Base-by-base conservation (phyloP, 1,139 yeast genomes). In the Pichia sp. region DNA sequence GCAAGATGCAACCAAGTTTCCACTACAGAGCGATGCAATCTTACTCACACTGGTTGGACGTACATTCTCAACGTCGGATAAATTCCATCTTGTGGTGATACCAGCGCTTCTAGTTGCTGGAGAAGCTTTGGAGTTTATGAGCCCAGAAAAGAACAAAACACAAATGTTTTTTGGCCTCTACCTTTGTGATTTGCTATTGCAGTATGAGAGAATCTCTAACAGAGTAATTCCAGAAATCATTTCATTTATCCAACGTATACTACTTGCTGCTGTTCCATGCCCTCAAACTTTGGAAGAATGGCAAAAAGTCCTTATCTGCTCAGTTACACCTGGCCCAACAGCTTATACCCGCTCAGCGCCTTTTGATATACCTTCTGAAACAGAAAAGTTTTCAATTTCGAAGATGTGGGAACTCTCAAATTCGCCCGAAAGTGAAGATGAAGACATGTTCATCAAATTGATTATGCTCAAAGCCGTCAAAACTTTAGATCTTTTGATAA, bases 11-110 rank as follows among this genome's bases (percentile, higher is more conserved):
- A 30, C 47, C 3, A 30, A 50, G 16, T 69, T 67, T 53, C 75
- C 82, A 34, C 63, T 63, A 56, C 71, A 72, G 52, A 73, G 80
- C 31, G 95, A 91, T 66, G 71, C 91, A 57, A 72, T 88, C 6
- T 79, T 85, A 58, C 88, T 86, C 64, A 77, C 83, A 0, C 66
- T 90, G 27, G 76, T 91, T 58, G 97, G 97, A 9, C 74, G 78
- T 55, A 68, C 92, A 10, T 95, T 87, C 66, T 91, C 99, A 0
- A 89, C 97, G 0, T 93, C 99, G 0, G 99, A 95, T 75, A 95
- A 91, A 67, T 93, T 89, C 70, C 98, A 95, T 75, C 77, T 90
- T 60, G 86, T 93, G 17, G 92, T 85, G 4, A 91, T 97, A 0
- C 97, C 98, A 2, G 79, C 95, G 1, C 74, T 83, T 42, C 79